Base-by-base conservation (phyloP, 2,329 filamentous ascomycete species). In the Cytospora paraplurivora region DNA sequence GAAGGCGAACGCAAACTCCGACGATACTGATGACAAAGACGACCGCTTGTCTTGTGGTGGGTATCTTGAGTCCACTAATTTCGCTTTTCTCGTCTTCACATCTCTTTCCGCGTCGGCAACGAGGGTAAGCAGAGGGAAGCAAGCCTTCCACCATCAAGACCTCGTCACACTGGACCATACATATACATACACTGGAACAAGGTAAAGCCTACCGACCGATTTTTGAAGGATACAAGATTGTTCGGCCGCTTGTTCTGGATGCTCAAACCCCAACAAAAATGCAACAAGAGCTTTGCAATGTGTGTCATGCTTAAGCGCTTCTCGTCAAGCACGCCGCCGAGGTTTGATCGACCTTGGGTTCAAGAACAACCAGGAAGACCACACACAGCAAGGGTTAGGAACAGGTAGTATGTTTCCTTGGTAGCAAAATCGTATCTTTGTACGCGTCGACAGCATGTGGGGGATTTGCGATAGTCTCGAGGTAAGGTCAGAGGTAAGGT, bases 1-100 rank as follows among this genome's bases (percentile, higher is more conserved):
- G 92, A 97, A 73, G 93, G 97, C 76, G 85, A 86, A 56, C 77
- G 85, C 64, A 89, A 89, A 76, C 73, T 88, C 67, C 85, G 86
- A 68, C 84, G 86, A 68, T 89, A 89, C 77, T 88, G 79, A 66
- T 64, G 21, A 79, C 73, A 73, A 27, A 74, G 73, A 75, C 74
- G 70, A 66, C 50, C 63, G 54, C 52, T 66, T 67, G 72, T 76
- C 74, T 76, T 76, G 74, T 73, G 78, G 80, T 82, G 79, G 80
- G 81, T 82, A 79, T 81, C 74, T 64, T 59, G 62, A 65, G 59
- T 68, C 66, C 61, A 69, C 67, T 62, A 49, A 61, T 66, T 65
- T 68, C 66, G 59, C 62, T 62, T 67, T 63, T 65, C 41, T 65
- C 59, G 63, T 68, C 66, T 66, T 69, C 60, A 63, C 63, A 62